Conservation (phyloP, 2,329 filamentous ascomycete genomes). For the Colletotrichum eleusines region DNA sequence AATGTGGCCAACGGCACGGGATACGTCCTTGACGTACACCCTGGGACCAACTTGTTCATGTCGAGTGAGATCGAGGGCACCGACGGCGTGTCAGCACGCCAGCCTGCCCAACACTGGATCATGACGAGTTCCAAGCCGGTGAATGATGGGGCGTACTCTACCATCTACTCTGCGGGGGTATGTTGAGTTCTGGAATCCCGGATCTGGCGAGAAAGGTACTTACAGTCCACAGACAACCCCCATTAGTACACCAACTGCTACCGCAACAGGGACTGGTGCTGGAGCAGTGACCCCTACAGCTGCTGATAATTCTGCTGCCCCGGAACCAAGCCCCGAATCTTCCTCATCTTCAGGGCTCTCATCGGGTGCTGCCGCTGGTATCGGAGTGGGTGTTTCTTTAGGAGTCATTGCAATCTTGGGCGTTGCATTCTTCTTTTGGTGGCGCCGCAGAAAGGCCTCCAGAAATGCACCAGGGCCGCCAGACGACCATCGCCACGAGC, state of each 20-base stretch:
- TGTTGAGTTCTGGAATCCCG: background rate
- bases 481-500: background rate
- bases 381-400: conserved; percentile 48
- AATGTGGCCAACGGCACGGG: conserved; percentile 51
- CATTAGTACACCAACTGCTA: conserved; percentile 6
- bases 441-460: conserved; percentile 44
- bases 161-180: conserved; percentile 48
- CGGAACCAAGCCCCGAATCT: conserved; percentile 4
- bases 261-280: background rate
- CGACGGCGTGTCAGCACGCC: conserved; percentile 40
- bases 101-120: conserved; percentile 52
- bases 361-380: conserved; percentile 48
- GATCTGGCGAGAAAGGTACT: background rate
- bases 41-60: conserved; percentile 50
- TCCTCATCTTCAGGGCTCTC: conserved; percentile 44
- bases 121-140: conserved; percentile 49
- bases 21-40: conserved; percentile 51
- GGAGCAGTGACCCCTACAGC: conserved; percentile 9
- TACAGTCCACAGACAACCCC: background rate
- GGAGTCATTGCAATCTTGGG: conserved; percentile 45
- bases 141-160: conserved; percentile 51
- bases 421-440: conserved; percentile 46
- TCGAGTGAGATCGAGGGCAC: conserved; percentile 44
- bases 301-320: background rate
- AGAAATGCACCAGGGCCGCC: background rate